Conservation (phyloP, 2,329 filamentous ascomycete species). For the Stagonosporopsis rhizophila region DNA sequence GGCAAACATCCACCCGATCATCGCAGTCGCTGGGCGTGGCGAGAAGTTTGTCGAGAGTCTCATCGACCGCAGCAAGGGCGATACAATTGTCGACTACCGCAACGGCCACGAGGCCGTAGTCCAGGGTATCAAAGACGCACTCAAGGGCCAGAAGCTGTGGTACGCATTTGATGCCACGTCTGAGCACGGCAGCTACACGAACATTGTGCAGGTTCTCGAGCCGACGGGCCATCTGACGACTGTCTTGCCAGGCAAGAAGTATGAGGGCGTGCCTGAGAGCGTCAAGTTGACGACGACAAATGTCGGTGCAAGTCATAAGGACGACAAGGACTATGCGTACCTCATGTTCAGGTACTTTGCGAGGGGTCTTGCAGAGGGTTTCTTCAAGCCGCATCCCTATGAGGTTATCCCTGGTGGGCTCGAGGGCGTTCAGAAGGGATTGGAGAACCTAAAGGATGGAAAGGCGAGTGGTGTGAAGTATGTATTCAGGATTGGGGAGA, state of each 20-base stretch:
- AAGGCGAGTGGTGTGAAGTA: constrained; percentile 71
- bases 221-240: constrained; percentile 44
- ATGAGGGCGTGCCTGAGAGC: constrained; percentile 50
- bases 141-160: constrained; percentile 53
- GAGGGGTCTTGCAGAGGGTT: constrained; percentile 58
- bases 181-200: constrained; percentile 56
- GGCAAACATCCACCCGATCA: constrained; percentile 53
- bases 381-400: constrained; percentile 58
- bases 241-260: constrained; percentile 54
- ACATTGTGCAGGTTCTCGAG: constrained; percentile 50
- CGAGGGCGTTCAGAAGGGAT: constrained; percentile 59
- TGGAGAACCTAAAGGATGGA: constrained; percentile 65
- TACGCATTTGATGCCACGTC: constrained; percentile 66
- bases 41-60: constrained; percentile 47
- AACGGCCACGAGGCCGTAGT: constrained; percentile 56
- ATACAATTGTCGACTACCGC: constrained; percentile 61
- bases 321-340: constrained; percentile 53
- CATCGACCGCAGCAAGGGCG: constrained; percentile 50
- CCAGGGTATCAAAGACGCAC: constrained; percentile 53
- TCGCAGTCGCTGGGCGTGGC: constrained; percentile 52
- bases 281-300: constrained; percentile 51
- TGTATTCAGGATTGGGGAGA: constrained; percentile 64
- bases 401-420: constrained; percentile 64
- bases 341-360: constrained; percentile 55
- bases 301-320: constrained; percentile 42